phyloP scores from a whole-genome alignment of 1,284 basidiomycete species.

The Cystobasidiaceae sp. region DNA sequence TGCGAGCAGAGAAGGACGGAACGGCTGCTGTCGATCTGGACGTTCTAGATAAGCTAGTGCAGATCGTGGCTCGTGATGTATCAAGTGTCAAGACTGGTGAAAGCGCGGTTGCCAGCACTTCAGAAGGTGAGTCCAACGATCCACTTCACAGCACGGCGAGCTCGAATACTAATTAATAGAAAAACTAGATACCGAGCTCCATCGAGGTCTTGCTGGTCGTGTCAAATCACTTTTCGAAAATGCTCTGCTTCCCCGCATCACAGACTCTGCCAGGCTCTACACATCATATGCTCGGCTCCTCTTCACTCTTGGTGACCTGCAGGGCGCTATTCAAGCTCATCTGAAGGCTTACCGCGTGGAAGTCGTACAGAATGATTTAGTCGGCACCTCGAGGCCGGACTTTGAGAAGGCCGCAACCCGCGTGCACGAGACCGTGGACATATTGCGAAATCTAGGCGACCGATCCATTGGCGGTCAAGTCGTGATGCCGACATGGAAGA shows the following conservation, averaged over 20 bases:
- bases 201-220: conserved; percentile 59
- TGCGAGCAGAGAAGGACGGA: conserved; percentile 62
- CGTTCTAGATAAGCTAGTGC: conserved; percentile 79
- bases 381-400: conserved; percentile 44
- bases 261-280: conserved; percentile 66
- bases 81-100: conserved; percentile 10
- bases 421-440: conserved; percentile 54
- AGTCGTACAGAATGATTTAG: conserved; percentile 59
- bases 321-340: conserved; percentile 65
- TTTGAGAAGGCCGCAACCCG: conserved; percentile 42
- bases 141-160: conserved; percentile 3
- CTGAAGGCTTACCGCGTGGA: conserved; percentile 74
- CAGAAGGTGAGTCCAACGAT: conserved; percentile 37
- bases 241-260: conserved; percentile 70
- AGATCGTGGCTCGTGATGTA: conserved; percentile 65
- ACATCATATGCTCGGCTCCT: conserved; percentile 72
- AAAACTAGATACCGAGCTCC: conserved; percentile 49
- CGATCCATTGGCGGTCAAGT: conserved; percentile 44
- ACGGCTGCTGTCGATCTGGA: conserved; percentile 67
- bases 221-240: conserved; percentile 67
- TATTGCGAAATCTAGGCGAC: conserved; percentile 74
- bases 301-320: conserved; percentile 60
- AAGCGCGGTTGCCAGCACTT: conserved; percentile 4
- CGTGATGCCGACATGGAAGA: conserved; percentile 61
- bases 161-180: not conserved